These are phyloP conservation scores for Pyrus pyrifolia DNA, from an alignment of 306 rosid genomes.

Conservation along the genomic window DNA sequence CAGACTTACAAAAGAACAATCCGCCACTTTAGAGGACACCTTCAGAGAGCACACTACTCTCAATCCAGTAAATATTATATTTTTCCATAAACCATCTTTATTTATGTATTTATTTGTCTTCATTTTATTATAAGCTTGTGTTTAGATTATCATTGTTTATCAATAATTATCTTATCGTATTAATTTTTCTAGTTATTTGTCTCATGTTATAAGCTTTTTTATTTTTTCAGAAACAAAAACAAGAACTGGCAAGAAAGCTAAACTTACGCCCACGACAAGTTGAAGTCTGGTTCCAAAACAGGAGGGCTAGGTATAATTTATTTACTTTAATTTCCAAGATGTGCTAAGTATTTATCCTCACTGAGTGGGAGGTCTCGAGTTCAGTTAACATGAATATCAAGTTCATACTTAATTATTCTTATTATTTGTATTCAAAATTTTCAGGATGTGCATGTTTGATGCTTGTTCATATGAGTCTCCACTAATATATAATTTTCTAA, in stretches of 20 bases:
- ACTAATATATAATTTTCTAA: too few relatives aligned
- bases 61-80: constrained; percentile 41
- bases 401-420: not conserved
- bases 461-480: not conserved
- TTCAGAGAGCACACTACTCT: constrained; percentile 62
- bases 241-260: constrained; percentile 61
- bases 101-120: not conserved
- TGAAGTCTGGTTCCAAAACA: constrained; percentile 97
- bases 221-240: constrained; percentile 65
- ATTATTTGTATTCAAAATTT: too few relatives aligned
- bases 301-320: constrained; percentile 71
- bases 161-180: not conserved
- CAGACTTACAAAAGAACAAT: constrained; percentile 73
- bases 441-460: not conserved
- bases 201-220: not conserved
- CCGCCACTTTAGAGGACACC: constrained; percentile 59
- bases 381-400: not conserved
- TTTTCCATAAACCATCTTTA: not conserved
- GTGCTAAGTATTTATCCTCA: not conserved
- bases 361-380: too few relatives aligned
- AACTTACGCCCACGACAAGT: constrained; percentile 78
- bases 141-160: not conserved
- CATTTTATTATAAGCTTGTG: not conserved
- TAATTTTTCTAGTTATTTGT: not conserved
- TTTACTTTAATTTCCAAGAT: not conserved